Conservation (phyloP, 495 filamentous ascomycete genomes). For the Penicillium paxilli region DNA sequence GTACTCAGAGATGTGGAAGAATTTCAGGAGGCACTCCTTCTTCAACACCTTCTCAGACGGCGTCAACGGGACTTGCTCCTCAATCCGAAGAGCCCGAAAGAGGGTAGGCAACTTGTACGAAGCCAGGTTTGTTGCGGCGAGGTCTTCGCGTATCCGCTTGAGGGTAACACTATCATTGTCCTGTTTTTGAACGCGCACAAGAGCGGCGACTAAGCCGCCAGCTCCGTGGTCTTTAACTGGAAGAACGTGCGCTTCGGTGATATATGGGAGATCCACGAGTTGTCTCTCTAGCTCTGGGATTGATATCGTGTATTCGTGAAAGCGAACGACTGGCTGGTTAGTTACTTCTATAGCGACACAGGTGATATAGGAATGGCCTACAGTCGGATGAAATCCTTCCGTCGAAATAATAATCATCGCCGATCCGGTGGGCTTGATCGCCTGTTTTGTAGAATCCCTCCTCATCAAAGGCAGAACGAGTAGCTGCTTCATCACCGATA, state of each 20-base stretch:
- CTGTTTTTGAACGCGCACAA: neutral
- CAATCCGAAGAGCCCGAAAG: neutral
- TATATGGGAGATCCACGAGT: neutral
- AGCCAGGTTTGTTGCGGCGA: neutral
- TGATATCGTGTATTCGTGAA: neutral
- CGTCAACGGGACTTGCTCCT: neutral
- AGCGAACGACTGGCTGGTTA: neutral
- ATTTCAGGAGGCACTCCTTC: no score
- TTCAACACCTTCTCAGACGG: neutral
- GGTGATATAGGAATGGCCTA: neutral
- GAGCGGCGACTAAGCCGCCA: neutral
- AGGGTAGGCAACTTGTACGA: neutral
- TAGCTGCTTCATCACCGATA: neutral
- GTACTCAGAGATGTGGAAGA: no score
- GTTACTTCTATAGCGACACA: neutral
- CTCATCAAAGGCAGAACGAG: neutral
- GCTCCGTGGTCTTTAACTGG: neutral
- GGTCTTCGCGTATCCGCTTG: neutral
- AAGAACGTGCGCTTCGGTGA: neutral
- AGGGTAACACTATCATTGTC: neutral
- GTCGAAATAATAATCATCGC: neutral
- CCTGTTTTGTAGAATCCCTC: conserved; percentile 60
- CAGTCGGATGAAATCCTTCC: neutral
- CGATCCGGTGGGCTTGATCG: conserved; percentile 32
- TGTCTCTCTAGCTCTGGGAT: neutral